Base-by-base conservation (phyloP, 2,329 filamentous ascomycete genomes). In the Trichoderma harzianum region DNA sequence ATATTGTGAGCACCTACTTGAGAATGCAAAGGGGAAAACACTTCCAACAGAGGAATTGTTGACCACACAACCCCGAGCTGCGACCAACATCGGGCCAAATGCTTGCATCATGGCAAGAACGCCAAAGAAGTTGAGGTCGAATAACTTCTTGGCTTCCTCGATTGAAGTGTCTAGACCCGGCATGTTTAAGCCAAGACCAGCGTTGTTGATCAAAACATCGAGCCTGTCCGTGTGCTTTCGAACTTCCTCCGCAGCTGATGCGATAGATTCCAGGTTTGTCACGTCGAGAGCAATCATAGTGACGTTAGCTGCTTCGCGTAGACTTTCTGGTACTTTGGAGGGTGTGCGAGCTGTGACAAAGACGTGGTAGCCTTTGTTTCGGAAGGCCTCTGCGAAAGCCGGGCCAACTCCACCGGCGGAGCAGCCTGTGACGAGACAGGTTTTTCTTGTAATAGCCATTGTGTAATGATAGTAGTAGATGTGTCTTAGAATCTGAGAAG, bases 371-470 rank as follows among this genome's bases (percentile, higher is more conserved):
- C 77, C 77, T 3, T 61, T 62, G 1, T 73, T 65, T n/a, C 76
- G 77, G 24, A 81, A 76, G 4, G 75, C 78, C 1, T 79, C 65
- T 7, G 78, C 78, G 2, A 82, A 73, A 0, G 77, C 76, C 1
- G 76, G 75, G 3, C 80, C 80, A 2, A 82, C 74, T 24, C 79
- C 76, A 11, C 78, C 79, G 14, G 78, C 78, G 1, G 78, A 80
- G 73, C 80, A 82, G 71, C 80, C 80, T 1, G 80, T 81, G n/a
- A 82, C 74, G 4, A 82, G 73, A 16, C 81, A 76, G 1, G 76
- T 79, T 24, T 75, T 75, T 30, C 30, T 55, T 21, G 53, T 36
- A 53, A 65, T 18, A 53, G 69, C 30, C 71, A 74, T 74, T 69
- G 55, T 28, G 36, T 21, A 10, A 21, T 11, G 3, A 21, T 55